Conservation (phyloP, 2,329 filamentous ascomycete species). For the Verticillium isaacii region DNA sequence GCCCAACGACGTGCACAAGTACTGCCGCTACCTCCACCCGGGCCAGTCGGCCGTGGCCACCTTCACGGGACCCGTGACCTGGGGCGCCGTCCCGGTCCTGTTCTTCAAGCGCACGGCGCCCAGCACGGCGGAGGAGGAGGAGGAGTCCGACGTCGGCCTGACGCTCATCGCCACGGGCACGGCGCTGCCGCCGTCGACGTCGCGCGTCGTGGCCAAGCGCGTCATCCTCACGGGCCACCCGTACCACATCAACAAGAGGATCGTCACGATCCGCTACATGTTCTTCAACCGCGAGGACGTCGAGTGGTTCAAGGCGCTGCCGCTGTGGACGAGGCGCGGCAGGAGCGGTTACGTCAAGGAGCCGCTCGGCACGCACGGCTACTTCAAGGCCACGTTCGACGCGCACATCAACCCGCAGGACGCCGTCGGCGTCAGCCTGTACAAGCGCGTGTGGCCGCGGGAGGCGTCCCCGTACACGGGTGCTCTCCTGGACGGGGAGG, state of each 20-base stretch:
- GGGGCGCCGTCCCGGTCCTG: conserved; percentile 85
- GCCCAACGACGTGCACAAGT: conserved; percentile 96
- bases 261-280: conserved; percentile 98
- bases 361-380: conserved; percentile 92
- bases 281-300: conserved; percentile 98
- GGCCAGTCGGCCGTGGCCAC: conserved; percentile 84
- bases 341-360: conserved; percentile 92
- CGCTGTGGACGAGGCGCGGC: conserved; percentile 88
- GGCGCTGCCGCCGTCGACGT: conserved; percentile 69
- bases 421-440: conserved; percentile 83
- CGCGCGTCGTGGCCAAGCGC: conserved; percentile 85
- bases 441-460: conserved; percentile 81
- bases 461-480: conserved; percentile 47
- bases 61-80: conserved; percentile 85
- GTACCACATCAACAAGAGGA: conserved; percentile 97
- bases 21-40: conserved; percentile 84
- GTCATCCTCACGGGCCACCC: conserved; percentile 93
- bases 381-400: conserved; percentile 99
- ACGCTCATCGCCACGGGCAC: conserved; percentile 84
- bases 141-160: conserved; percentile 45
- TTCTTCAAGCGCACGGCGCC: conserved; percentile 68
- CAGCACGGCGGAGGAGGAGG: conserved; percentile 33
- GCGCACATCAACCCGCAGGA: conserved; percentile 94
- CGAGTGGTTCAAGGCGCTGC: conserved; percentile 94
- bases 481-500: conserved; percentile 32